Evolutionary conservation across 2,329 filamentous ascomycete genomes (phyloP).

Genomic region (Peltaster fructicola): DNA sequence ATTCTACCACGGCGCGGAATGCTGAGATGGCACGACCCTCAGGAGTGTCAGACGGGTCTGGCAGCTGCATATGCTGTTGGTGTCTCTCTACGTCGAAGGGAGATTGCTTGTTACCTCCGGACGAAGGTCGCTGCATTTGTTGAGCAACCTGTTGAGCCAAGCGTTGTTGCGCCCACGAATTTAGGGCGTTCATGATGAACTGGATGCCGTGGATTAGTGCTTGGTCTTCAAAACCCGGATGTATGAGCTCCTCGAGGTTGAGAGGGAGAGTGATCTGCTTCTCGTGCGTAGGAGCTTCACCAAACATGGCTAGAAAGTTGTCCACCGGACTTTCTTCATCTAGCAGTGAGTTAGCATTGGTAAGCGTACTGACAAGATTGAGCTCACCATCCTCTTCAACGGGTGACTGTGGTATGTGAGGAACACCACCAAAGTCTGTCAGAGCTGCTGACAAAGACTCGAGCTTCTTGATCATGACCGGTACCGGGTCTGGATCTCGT

Average conservation of each 20-base stretch:
- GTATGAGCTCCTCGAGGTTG: slow-evolving; percentile 5
- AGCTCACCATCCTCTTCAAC: neutral
- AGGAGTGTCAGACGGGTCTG: slow-evolving; percentile 9
- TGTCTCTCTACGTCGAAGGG: no score
- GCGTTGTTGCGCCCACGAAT: slow-evolving; percentile 17
- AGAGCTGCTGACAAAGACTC: slow-evolving; percentile 11
- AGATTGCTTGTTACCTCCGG: slow-evolving; percentile 1
- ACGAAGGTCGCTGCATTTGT: slow-evolving; percentile 7
- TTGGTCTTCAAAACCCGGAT: slow-evolving; percentile 10
- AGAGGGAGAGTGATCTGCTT: slow-evolving; percentile 4
- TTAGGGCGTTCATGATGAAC: slow-evolving; percentile 19
- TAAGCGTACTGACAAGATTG: neutral
- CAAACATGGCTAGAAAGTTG: slow-evolving; percentile 12
- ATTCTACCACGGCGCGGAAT: slow-evolving; percentile 17
- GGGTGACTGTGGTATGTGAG: slow-evolving; percentile 4
- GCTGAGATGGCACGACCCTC: slow-evolving; percentile 15
- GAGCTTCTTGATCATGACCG: slow-evolving; percentile 12
- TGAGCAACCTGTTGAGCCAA: slow-evolving; percentile 8
- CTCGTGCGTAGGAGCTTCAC: slow-evolving; percentile 6
- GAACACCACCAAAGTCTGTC: slow-evolving; percentile 13
- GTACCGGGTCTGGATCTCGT: slow-evolving; percentile 9
- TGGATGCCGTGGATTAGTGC: slow-evolving; percentile 15
- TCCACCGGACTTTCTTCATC: slow-evolving; percentile 6
- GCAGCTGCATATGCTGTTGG: slow-evolving; percentile 1
- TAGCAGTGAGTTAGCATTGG: neutral